Evolutionary conservation across 2,329 filamentous ascomycete genomes (phyloP), one percentile per base, ranked within the genome.

Genomic region (Cercospora sojina): DNA sequence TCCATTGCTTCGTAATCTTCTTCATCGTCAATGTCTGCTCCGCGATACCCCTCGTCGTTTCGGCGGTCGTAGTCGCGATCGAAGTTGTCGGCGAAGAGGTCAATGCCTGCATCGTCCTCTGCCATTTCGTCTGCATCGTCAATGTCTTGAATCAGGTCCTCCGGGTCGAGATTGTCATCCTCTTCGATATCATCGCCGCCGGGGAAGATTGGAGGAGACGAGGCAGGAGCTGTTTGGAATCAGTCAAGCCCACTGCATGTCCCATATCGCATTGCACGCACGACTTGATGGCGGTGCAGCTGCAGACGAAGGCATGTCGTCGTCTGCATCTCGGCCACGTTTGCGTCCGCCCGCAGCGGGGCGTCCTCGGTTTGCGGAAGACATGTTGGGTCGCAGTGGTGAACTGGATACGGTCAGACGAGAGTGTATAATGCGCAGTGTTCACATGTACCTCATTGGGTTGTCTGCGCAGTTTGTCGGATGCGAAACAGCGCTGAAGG

Each of bases 311-410:
- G 83, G 82, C 51, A 83, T 76, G 62, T 87, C 86, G 74, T 88
- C 85, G 72, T 90, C 88, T 66, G 85, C 84, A 73, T 90, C 88
- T 80, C 88, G 84, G 38, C 84, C 83, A 73, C 89, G 85, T 79
- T 91, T 91, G 67, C 87, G 83, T 68, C 84, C 80, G 70, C 81
- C 84, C 69, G 81, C 74, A 62, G 80, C 81, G 18, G 80, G 79
- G 64, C 85, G 78, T 62, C 92, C 91, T 72, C 92, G 88, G 80
- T 96, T 97, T 74, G 89, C 92, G 71, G 93, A 93, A 67, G 90
- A 88, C 84, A 91, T 90, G 80, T 89, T 92, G 73, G 88, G 85
- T 64, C 62, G 62, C 10, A 64, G 43, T 38, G 62, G 56, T 23
- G 62, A 64, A 29, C 62, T 64, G 31, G 29, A 10, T 8, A 18